Conservation (phyloP, 352 stramenopile species). For the Phytophthora constricta region DNA sequence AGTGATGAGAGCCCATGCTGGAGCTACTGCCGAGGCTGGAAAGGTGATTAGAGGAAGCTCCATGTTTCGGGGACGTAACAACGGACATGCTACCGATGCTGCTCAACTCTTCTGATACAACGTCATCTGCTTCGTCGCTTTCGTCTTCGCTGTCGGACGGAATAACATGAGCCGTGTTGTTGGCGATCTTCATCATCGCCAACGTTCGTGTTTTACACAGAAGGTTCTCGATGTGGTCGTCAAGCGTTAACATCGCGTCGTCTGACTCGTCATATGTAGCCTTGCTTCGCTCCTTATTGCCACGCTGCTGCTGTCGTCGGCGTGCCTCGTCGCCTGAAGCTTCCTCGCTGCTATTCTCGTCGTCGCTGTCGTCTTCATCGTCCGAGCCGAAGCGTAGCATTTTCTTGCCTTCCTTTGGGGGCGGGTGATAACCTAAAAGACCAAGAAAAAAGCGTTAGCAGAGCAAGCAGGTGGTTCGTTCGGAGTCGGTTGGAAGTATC, state of each 20-base stretch:
- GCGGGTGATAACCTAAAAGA: constrained; percentile 54
- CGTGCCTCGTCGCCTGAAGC: constrained; percentile 12
- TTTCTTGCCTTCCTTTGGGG: constrained; percentile 47
- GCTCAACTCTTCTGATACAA: constrained; percentile 40
- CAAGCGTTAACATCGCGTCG: constrained; percentile 42
- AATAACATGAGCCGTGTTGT: constrained; percentile 71
- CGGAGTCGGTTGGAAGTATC: not conserved
- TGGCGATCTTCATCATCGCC: constrained; percentile 75
- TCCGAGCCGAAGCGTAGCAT: constrained; percentile 54
- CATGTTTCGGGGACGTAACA: constrained; percentile 22
- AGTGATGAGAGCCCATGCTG: constrained; percentile 38
- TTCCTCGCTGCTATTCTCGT: constrained; percentile 7
- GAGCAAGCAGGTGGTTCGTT: not conserved
- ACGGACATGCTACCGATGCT: constrained; percentile 14
- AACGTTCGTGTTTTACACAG: constrained; percentile 68
- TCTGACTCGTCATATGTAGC: not conserved
- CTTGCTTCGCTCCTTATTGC: constrained; percentile 11
- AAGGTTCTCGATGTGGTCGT: constrained; percentile 77
- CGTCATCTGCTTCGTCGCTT: constrained; percentile 44
- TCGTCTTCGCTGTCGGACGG: constrained; percentile 55
- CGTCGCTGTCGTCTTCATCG: constrained; percentile 30
- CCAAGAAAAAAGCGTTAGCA: not conserved
- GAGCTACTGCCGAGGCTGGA: constrained; percentile 42
- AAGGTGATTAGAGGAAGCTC: constrained; percentile 19
- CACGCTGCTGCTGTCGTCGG: constrained; percentile 4